These are phyloP conservation scores for Trichocomaceae sp. DNA, from an alignment of 2,329 filamentous ascomycete genomes.

Conservation along the genomic window DNA sequence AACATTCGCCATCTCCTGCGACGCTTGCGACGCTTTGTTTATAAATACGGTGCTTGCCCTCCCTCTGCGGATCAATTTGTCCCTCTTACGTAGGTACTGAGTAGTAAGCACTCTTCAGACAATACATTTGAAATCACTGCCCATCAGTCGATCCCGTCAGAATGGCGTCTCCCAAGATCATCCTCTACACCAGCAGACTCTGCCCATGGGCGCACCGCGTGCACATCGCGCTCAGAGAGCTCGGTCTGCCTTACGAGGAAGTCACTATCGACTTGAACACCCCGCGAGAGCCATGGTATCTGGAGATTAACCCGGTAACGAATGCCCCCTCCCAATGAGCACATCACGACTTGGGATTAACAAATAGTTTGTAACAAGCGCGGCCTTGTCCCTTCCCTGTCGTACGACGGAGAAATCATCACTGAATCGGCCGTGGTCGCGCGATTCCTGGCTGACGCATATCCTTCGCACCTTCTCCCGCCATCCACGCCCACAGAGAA, in stretches of 20 bases:
- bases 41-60: not conserved
- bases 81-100: too few relatives aligned
- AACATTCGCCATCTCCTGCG: not conserved
- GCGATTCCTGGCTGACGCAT: slow-evolving; percentile 63
- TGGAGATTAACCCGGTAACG: slow-evolving; percentile 64
- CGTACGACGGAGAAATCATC: slow-evolving; percentile 63
- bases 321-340: too few relatives aligned
- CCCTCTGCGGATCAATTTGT: too few relatives aligned
- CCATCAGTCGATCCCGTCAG: not conserved
- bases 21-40: not conserved
- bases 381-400: slow-evolving; percentile 66
- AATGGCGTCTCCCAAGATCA: slow-evolving; percentile 47
- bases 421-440: slow-evolving; percentile 68
- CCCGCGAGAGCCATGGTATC: slow-evolving; percentile 66
- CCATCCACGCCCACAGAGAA: slow-evolving; percentile 49
- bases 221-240: slow-evolving; percentile 63
- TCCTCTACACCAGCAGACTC: slow-evolving; percentile 61
- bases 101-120: too few relatives aligned
- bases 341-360: not conserved
- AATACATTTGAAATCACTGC: too few relatives aligned
- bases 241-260: slow-evolving; percentile 60
- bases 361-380: slow-evolving; percentile 37
- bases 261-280: slow-evolving; percentile 64
- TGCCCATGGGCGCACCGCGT: slow-evolving; percentile 73
- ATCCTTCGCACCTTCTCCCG: slow-evolving; percentile 58